phyloP scores from a whole-genome alignment of 1,284 basidiomycete species.

The Amylostereum areolatum region DNA sequence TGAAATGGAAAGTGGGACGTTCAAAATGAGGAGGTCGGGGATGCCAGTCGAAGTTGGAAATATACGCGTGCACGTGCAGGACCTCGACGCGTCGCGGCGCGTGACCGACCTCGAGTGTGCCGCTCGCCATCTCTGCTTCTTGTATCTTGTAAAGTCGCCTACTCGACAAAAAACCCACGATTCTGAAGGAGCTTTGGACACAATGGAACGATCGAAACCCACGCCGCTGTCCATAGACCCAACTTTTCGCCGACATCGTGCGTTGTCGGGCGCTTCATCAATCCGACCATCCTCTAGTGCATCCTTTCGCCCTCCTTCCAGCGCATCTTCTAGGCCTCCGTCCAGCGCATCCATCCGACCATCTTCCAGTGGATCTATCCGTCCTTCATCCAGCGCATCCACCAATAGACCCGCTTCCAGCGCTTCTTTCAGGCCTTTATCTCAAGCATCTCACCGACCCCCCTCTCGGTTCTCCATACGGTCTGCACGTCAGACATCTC shows the following conservation, averaged over 20 bases:
- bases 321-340: slow-evolving; percentile 10
- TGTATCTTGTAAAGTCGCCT: neutral
- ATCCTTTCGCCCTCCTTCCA: slow-evolving; percentile 15
- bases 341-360: slow-evolving; percentile 15
- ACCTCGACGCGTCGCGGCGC: no score
- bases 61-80: no score
- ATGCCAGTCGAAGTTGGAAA: no score
- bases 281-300: slow-evolving; percentile 10
- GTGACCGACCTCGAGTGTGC: no score
- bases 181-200: neutral
- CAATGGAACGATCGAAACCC: neutral
- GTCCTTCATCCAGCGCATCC: slow-evolving; percentile 33
- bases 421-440: slow-evolving; percentile 21
- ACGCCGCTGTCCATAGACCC: neutral
- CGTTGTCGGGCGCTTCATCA: slow-evolving; percentile 1
- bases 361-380: slow-evolving; percentile 15
- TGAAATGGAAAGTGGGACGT: no score
- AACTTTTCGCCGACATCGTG: slow-evolving; percentile 1
- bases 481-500: slow-evolving; percentile 40
- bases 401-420: slow-evolving; percentile 25
- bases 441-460: slow-evolving; percentile 35
- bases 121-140: no score
- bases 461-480: slow-evolving; percentile 51
- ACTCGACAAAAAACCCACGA: neutral
- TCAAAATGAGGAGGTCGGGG: no score